Conservation (phyloP, 2,329 filamentous ascomycete genomes). For the Alternaria dauci region DNA sequence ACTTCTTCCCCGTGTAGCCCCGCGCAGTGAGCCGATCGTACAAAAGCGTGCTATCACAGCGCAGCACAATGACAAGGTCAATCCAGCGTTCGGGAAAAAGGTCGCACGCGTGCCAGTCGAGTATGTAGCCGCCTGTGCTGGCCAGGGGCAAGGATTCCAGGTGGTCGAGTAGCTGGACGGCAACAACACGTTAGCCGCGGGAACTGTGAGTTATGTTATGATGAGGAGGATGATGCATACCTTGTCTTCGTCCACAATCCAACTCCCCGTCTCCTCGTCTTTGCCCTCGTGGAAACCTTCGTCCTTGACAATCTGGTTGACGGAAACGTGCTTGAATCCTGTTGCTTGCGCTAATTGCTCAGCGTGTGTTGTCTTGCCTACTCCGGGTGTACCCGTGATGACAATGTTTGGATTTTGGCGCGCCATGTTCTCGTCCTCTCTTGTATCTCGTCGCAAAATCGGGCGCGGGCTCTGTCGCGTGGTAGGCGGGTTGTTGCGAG, state of each 20-base stretch:
- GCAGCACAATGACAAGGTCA: conserved; percentile 90
- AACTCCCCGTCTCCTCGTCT: conserved; percentile 84
- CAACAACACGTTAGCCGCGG: not conserved
- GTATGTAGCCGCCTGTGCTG: conserved; percentile 79
- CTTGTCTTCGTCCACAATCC: conserved; percentile 97
- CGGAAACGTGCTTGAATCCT: conserved; percentile 80
- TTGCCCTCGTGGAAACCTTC: conserved; percentile 85
- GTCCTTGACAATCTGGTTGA: conserved; percentile 93
- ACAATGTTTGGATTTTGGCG: conserved; percentile 81
- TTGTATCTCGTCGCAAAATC: not conserved
- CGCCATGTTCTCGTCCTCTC: conserved; percentile 31
- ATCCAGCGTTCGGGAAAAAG: conserved; percentile 93
- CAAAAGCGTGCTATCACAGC: conserved; percentile 79
- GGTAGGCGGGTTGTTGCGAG: not conserved
- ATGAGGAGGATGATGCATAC: conserved; percentile 56
- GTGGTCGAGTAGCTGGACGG: conserved; percentile 79
- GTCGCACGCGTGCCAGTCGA: conserved; percentile 99
- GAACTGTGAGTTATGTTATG: not conserved
- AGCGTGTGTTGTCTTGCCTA: conserved; percentile 94
- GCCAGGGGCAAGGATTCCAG: conserved; percentile 78
- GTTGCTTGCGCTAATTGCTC: conserved; percentile 79
- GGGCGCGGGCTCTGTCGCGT: not conserved
- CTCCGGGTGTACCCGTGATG: conserved; percentile 92
- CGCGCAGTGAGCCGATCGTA: conserved; percentile 84
- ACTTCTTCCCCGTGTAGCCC: conserved; percentile 83